Evolutionary conservation across 2,329 filamentous ascomycete genomes (phyloP).

Genomic region (Epichloe uncinata): DNA sequence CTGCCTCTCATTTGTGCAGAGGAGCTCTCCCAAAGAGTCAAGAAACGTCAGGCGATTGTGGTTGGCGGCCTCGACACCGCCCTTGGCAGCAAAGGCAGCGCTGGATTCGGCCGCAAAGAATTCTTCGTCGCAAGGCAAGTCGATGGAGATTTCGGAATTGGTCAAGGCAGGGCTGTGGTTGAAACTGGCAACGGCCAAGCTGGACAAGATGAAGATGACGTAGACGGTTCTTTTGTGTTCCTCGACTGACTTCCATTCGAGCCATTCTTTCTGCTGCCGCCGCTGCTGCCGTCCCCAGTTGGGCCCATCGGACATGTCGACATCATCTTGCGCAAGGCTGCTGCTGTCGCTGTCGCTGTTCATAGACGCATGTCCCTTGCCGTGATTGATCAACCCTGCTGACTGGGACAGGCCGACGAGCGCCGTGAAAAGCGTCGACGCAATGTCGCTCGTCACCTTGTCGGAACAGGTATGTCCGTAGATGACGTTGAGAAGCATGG

Average conservation of each 20-base stretch:
- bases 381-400: constrained; percentile 51
- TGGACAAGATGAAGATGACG: constrained; percentile 81
- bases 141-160: constrained; percentile 83
- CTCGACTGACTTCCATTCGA: constrained; percentile 76
- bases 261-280: constrained; percentile 51
- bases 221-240: constrained; percentile 90
- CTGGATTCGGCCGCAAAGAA: constrained; percentile 75
- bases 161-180: constrained; percentile 84
- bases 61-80: constrained; percentile 55
- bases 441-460: constrained; percentile 80
- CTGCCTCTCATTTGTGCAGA: constrained; percentile 59
- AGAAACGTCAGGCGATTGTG: constrained; percentile 68
- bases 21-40: constrained; percentile 63
- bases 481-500: constrained; percentile 91
- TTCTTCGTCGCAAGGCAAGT: constrained; percentile 86
- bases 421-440: constrained; percentile 81
- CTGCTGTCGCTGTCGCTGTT: neutral
- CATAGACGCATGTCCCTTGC: neutral
- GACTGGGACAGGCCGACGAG: constrained; percentile 83
- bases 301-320: constrained; percentile 42
- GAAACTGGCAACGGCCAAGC: constrained; percentile 80
- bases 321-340: constrained; percentile 31
- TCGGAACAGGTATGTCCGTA: constrained; percentile 93
- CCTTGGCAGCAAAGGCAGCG: constrained; percentile 67
- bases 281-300: constrained; percentile 29